A percentile compares a stretch with the other conserved stretches of the same genome.
phyloP scores from a whole-genome alignment of 352 stramenopile genomes.

The Pilasporangium apinafurcum region DNA sequence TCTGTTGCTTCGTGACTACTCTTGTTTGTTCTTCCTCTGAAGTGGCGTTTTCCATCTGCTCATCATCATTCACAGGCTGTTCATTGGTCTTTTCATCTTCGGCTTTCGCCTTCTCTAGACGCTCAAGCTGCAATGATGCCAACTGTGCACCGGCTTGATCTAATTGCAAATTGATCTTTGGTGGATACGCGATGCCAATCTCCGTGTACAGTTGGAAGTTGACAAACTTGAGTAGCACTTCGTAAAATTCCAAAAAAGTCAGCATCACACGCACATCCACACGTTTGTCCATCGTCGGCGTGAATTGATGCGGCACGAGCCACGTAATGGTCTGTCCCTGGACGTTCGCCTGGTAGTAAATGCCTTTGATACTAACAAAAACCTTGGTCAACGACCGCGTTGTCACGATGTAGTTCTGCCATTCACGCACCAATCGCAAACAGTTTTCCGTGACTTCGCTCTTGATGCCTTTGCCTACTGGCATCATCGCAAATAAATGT shows the following conservation, averaged over 20 bases:
- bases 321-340: conserved; percentile 95
- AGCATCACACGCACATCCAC: conserved; percentile 99
- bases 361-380: conserved; percentile 99
- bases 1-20: conserved; percentile 58
- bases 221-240: conserved; percentile 97
- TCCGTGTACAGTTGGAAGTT: conserved; percentile 98
- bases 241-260: conserved; percentile 99
- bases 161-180: conserved; percentile 84
- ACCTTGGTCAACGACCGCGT: conserved; percentile 93
- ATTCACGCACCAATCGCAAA: conserved; percentile 91
- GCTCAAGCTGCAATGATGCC: conserved; percentile 59
- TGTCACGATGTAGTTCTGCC: conserved; percentile 94
- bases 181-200: conserved; percentile 92
- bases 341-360: conserved; percentile 97
- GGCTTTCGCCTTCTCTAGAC: conserved; percentile 27
- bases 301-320: conserved; percentile 98
- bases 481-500: conserved; percentile 96
- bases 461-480: conserved; percentile 85
- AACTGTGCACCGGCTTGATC: conserved; percentile 73
- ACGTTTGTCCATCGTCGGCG: conserved; percentile 93
- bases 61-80: conserved; percentile 21
- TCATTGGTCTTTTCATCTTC: conserved; percentile 18
- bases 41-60: conserved; percentile 17
- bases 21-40: conserved; percentile 19
- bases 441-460: conserved; percentile 87